Evolutionary conservation across 2,329 filamentous ascomycete genomes (phyloP).

Genomic region (Penicillium sp.): DNA sequence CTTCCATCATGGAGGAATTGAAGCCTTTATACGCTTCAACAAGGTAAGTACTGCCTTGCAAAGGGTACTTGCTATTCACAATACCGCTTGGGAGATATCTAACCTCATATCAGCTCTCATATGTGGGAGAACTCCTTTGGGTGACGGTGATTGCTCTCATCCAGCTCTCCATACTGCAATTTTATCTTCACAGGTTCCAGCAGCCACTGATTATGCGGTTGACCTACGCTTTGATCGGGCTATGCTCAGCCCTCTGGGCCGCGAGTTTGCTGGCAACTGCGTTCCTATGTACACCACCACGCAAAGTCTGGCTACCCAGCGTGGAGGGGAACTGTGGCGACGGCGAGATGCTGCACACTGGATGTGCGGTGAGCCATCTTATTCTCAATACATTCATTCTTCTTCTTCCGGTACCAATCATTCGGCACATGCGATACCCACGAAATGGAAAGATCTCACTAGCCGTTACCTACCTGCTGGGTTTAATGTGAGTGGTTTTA

Average conservation of each 20-base stretch:
- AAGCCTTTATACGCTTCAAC: conserved; percentile 14
- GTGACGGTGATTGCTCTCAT: conserved; percentile 14
- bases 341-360: conserved; percentile 15
- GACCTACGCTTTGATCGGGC: conserved; percentile 11
- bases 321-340: conserved; percentile 16
- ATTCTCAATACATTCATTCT: conserved; percentile 20
- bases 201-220: conserved; percentile 9
- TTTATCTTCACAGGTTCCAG: conserved; percentile 19
- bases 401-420: conserved; percentile 8
- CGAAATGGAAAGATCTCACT: conserved; percentile 9
- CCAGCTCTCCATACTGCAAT: conserved; percentile 23
- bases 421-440: conserved; percentile 11
- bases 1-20: conserved; percentile 7
- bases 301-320: conserved; percentile 17
- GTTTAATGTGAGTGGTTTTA: conserved; percentile 16
- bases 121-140: conserved; percentile 23
- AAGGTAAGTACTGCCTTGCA: conserved; percentile 13
- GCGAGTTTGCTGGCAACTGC: conserved; percentile 21
- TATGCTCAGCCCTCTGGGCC: conserved; percentile 19
- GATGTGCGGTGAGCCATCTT: conserved; percentile 11
- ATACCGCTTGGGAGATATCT: neutral
- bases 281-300: conserved; percentile 20
- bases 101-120: conserved; percentile 18
- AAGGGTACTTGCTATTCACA: too few relatives aligned
- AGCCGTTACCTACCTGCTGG: conserved; percentile 13